A percentile compares a stretch with the other conserved stretches of the same genome.
These are phyloP conservation scores for Avena insularis DNA, from an alignment of 176 grass and related monocot species.

Conservation along the genomic window DNA sequence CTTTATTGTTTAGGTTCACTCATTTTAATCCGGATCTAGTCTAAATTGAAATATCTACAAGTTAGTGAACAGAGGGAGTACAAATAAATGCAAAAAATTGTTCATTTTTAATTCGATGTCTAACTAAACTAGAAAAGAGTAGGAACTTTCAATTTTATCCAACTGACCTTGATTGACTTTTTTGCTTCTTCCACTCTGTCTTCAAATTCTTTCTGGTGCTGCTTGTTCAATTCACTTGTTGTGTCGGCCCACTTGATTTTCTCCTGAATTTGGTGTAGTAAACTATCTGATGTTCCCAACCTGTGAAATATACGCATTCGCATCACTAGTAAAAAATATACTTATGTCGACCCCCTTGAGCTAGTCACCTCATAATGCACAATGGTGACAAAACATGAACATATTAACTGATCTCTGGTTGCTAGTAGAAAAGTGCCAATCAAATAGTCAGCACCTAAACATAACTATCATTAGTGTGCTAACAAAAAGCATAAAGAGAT, in stretches of 20 bases:
- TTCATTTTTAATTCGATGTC: not conserved
- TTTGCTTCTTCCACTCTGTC: conserved; percentile 96
- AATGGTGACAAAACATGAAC: not conserved
- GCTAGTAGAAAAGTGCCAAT: conserved; percentile 1
- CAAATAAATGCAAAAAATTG: not conserved
- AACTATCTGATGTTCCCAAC: conserved; percentile 86
- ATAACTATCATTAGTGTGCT: not conserved
- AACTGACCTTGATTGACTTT: conserved; percentile 96
- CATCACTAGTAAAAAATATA: conserved; percentile 28
- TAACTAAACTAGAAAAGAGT: not conserved
- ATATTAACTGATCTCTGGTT: not conserved
- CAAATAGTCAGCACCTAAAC: not conserved
- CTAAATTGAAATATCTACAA: too few relatives aligned
- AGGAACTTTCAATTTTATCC: conserved; percentile 33
- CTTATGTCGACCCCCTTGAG: not conserved
- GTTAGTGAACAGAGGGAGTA: not conserved
- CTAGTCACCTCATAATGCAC: not conserved
- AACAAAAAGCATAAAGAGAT: not conserved
- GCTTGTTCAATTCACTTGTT: conserved; percentile 82
- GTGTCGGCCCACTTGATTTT: conserved; percentile 99
- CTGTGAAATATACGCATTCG: conserved; percentile 43
- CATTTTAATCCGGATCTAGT: too few relatives aligned
- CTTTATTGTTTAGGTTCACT: too few relatives aligned
- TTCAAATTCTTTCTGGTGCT: conserved; percentile 93
- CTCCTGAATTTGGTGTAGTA: conserved; percentile 95